Conservation (phyloP, 139 green algal species). For the Desmodesmus armatus region DNA sequence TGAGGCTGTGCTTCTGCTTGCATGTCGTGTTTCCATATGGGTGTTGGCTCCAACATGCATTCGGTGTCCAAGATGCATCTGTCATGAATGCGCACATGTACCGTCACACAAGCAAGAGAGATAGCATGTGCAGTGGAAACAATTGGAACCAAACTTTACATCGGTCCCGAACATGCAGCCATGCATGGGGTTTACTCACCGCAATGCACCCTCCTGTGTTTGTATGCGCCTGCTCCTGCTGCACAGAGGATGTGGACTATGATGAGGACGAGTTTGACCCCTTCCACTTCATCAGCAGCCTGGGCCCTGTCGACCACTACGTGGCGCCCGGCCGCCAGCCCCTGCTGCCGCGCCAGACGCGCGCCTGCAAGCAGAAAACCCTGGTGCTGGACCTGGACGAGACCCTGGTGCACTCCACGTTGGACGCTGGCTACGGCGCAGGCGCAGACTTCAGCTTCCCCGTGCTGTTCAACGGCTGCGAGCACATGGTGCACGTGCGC, state of each 20-base stretch:
- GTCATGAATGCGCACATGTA: too few species aligned
- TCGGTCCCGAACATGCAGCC: neutral
- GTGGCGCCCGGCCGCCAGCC: neutral
- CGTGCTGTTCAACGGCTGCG: slow-evolving; percentile 64
- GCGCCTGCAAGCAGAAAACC: slow-evolving; percentile 67
- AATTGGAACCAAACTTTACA: neutral
- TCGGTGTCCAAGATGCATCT: too few species aligned
- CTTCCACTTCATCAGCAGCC: slow-evolving; percentile 31
- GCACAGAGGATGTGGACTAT: slow-evolving; percentile 29
- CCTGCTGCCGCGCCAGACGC: slow-evolving; percentile 42
- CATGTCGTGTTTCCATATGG: too few species aligned
- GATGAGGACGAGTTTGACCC: slow-evolving; percentile 48
- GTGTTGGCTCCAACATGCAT: too few species aligned
- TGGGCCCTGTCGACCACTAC: slow-evolving; percentile 34
- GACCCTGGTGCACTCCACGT: slow-evolving; percentile 97
- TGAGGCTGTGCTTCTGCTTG: too few species aligned
- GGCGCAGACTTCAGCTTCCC: slow-evolving; percentile 92
- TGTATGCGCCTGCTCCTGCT: too few species aligned
- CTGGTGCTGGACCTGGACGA: slow-evolving; percentile 98
- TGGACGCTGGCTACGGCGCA: slow-evolving; percentile 74
- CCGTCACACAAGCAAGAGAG: too few species aligned
- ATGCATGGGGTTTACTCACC: too few species aligned
- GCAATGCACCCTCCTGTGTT: too few species aligned
- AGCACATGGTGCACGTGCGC: slow-evolving; percentile 52
- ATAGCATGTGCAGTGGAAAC: neutral